These are phyloP conservation scores for Schrenkiella parvula DNA, from an alignment of 345 rosid species.

Conservation along the genomic window DNA sequence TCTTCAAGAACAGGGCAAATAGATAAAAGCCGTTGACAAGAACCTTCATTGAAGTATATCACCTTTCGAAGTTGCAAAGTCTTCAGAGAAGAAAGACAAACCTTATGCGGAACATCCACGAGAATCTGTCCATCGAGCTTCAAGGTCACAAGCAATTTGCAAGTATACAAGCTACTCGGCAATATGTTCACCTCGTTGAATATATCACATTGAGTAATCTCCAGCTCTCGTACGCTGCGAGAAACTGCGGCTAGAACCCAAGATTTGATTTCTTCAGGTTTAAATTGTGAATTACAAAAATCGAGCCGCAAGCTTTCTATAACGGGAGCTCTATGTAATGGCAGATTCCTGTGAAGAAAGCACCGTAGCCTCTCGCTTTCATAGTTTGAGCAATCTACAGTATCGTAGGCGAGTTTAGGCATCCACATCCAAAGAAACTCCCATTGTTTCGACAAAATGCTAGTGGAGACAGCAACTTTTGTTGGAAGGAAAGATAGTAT, in stretches of 20 bases:
- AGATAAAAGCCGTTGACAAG: not conserved
- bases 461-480: not conserved
- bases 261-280: not conserved
- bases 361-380: not conserved
- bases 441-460: not conserved
- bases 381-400: not conserved
- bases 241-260: not conserved
- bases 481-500: not conserved
- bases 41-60: not conserved
- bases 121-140: not conserved
- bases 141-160: not conserved
- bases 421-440: not conserved
- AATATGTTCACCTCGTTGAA: not conserved
- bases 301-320: not conserved
- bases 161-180: not conserved
- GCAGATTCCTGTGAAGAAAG: not conserved
- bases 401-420: not conserved
- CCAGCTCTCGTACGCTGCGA: not conserved
- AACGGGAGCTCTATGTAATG: not conserved
- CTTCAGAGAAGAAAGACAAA: not conserved
- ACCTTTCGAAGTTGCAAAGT: not conserved
- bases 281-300: not conserved
- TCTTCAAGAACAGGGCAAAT: not conserved
- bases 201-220: not conserved
- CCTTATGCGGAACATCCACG: not conserved